Percentiles rank a stretch among this genome's conserved stretches.
Evolutionary conservation across 1,284 basidiomycete genomes (phyloP).

Genomic region (Austroboletus niveus): DNA sequence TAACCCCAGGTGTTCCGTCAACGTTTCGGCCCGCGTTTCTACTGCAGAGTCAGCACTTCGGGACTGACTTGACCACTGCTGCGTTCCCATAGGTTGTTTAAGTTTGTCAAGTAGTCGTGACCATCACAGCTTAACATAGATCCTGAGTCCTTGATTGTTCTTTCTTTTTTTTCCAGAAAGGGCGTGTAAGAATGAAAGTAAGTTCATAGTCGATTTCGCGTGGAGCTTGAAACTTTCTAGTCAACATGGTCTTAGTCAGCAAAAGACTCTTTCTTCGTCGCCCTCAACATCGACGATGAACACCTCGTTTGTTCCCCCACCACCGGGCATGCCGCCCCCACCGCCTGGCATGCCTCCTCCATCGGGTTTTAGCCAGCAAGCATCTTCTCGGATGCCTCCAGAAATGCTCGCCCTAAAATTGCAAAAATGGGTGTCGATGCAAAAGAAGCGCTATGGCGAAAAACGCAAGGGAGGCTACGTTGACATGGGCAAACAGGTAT

Average conservation of each 20-base stretch:
- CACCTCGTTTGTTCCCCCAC: conserved; percentile 34
- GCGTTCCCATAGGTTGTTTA: too few species aligned
- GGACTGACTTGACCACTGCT: too few species aligned
- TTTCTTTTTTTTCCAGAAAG: too few species aligned
- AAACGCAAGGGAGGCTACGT: conserved; percentile 86
- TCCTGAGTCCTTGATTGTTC: too few species aligned
- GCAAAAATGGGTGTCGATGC: conserved; percentile 93
- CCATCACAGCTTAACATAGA: too few species aligned
- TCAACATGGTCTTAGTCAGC: conserved; percentile 25
- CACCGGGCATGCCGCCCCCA: conserved; percentile 62
- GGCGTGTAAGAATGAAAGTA: too few species aligned
- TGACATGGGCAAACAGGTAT: conserved; percentile 90
- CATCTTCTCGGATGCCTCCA: conserved; percentile 63
- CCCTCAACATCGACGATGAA: conserved; percentile 36
- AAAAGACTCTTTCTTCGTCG: conserved; percentile 23
- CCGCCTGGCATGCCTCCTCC: conserved; percentile 59
- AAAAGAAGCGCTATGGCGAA: conserved; percentile 87
- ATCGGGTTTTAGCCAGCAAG: conserved; percentile 47
- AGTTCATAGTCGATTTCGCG: too few species aligned
- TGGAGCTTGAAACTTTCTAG: too few species aligned
- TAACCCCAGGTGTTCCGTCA: too few species aligned
- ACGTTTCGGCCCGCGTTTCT: too few species aligned
- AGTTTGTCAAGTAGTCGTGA: too few species aligned
- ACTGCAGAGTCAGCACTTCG: too few species aligned
- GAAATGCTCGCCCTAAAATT: conserved; percentile 84